phyloP scores from a whole-genome alignment of 2,329 filamentous ascomycete species.

The Ophiostoma sp. region DNA sequence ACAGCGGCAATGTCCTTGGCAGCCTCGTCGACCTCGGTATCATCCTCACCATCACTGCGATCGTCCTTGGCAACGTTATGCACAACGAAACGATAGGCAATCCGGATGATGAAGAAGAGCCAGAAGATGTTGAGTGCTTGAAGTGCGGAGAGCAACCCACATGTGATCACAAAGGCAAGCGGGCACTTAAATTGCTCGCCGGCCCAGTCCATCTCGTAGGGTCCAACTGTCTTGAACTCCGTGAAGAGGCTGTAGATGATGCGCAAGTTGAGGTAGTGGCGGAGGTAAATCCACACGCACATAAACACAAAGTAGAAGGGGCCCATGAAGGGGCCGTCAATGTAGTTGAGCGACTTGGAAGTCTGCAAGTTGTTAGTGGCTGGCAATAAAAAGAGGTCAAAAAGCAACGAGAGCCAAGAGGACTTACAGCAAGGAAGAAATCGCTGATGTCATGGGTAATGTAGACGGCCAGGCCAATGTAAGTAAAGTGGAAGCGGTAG shows the following conservation, averaged over 20 bases:
- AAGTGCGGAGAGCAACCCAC: slow-evolving; percentile 62
- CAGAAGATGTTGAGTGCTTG: slow-evolving; percentile 80
- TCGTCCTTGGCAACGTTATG: slow-evolving; percentile 67
- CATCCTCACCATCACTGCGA: slow-evolving; percentile 68
- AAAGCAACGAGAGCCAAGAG: not conserved
- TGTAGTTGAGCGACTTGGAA: slow-evolving; percentile 88
- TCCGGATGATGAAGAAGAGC: slow-evolving; percentile 75
- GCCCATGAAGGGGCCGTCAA: slow-evolving; percentile 74
- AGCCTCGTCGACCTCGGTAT: slow-evolving; percentile 52
- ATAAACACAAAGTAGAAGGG: slow-evolving; percentile 87
- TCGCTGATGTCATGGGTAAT: slow-evolving; percentile 93
- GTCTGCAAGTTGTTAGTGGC: slow-evolving; percentile 54
- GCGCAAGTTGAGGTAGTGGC: slow-evolving; percentile 78
- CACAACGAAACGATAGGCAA: slow-evolving; percentile 69
- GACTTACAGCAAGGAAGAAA: slow-evolving; percentile 86
- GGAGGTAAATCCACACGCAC: slow-evolving; percentile 81
- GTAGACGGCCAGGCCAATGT: slow-evolving; percentile 91
- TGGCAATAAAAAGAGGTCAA: not conserved
- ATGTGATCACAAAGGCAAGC: slow-evolving; percentile 67
- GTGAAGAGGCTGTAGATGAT: slow-evolving; percentile 76
- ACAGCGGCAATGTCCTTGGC: slow-evolving; percentile 26
- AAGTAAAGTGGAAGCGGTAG: slow-evolving; percentile 96
- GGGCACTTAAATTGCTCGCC: slow-evolving; percentile 75
- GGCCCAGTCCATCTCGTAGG: slow-evolving; percentile 75
- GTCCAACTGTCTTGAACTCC: slow-evolving; percentile 72